A percentile compares a stretch with the other conserved stretches of the same genome.
These are phyloP conservation scores for Nymphaea colorata DNA, from an alignment of 164 flowering plant genomes.

Conservation along the genomic window DNA sequence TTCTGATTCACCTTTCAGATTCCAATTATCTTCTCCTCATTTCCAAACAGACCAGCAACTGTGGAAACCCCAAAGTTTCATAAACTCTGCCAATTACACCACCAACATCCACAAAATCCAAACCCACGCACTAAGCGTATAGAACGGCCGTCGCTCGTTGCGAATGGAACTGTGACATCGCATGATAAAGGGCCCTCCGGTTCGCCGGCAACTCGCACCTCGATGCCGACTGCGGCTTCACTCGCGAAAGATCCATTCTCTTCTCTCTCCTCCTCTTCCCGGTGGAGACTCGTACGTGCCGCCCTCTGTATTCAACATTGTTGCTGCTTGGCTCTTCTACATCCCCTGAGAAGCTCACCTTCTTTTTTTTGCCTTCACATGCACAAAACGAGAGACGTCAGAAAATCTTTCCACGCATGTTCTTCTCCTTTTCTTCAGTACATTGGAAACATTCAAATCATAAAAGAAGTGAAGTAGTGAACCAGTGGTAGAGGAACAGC, in stretches of 20 bases:
- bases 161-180: conserved; percentile 4
- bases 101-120: too few relatives aligned
- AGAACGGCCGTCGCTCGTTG: conserved; percentile 3
- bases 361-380: conserved; percentile 7
- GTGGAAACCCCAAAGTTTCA: too few relatives aligned
- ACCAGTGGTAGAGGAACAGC: neutral
- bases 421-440: neutral
- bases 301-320: conserved; percentile 8
- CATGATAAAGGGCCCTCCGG: conserved; percentile 5
- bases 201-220: conserved; percentile 1
- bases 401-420: neutral
- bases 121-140: neutral
- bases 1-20: too few relatives aligned
- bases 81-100: too few relatives aligned
- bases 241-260: neutral
- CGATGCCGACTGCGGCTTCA: neutral
- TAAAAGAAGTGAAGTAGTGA: neutral
- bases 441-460: neutral
- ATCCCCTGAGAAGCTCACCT: conserved; percentile 11
- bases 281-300: neutral
- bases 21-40: too few relatives aligned
- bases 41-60: too few relatives aligned
- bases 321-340: conserved; percentile 7
- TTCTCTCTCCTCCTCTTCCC: conserved; percentile 1
- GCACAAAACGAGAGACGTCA: neutral